phyloP scores from a whole-genome alignment of 306 rosid species.

The Adenanthera pavonina region DNA sequence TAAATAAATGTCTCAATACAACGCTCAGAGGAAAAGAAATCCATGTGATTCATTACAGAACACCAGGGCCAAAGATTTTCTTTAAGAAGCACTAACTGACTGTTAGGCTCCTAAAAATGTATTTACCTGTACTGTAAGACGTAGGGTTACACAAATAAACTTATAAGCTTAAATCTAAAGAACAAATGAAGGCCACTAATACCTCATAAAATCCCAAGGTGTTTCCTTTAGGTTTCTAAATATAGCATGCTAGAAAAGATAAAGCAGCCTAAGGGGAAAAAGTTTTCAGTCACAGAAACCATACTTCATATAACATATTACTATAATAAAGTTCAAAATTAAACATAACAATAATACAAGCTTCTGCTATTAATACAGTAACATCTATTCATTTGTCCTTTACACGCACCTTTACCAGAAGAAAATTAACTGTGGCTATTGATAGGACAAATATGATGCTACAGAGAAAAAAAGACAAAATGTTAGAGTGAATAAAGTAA shows the following conservation, averaged over 20 bases:
- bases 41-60: slow-evolving; percentile 7
- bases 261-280: slow-evolving; percentile 15
- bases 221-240: slow-evolving; percentile 13
- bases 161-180: background rate
- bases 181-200: background rate
- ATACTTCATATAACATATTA: slow-evolving; percentile 17
- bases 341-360: slow-evolving; percentile 17
- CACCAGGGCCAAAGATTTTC: background rate
- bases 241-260: background rate
- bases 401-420: slow-evolving; percentile 81
- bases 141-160: background rate
- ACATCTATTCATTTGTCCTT: slow-evolving; percentile 20
- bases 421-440: slow-evolving; percentile 74
- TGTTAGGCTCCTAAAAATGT: background rate
- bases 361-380: slow-evolving; percentile 21
- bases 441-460: slow-evolving; percentile 75
- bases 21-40: background rate
- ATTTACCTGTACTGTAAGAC: background rate
- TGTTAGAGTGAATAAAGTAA: slow-evolving; percentile 29
- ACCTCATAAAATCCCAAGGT: slow-evolving; percentile 1
- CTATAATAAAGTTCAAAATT: slow-evolving; percentile 19
- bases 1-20: slow-evolving; percentile 25
- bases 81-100: slow-evolving; percentile 10
- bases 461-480: slow-evolving; percentile 43
- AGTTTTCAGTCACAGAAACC: background rate